These are phyloP conservation scores for Starmerella apicola DNA, from an alignment of 805 yeast species.

Conservation along the genomic window DNA sequence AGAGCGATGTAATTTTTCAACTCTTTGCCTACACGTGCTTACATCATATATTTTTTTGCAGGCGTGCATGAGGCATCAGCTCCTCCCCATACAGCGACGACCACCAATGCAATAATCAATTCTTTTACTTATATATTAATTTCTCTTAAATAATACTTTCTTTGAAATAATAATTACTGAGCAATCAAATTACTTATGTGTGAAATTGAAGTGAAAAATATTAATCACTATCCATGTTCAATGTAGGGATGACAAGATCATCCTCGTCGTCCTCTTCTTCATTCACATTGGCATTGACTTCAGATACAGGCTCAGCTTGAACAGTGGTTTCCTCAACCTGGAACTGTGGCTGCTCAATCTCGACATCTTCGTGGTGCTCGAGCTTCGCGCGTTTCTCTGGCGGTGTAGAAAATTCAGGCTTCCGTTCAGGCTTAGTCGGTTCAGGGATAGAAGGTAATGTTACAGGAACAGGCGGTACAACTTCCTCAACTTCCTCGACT, in stretches of 20 bases:
- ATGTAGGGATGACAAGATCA: conserved; percentile 18
- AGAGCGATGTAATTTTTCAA: no score
- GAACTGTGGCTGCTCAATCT: neutral
- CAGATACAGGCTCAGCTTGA: neutral
- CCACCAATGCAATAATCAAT: neutral
- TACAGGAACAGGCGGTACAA: neutral
- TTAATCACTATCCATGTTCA: conserved; percentile 20
- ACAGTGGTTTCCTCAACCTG: neutral
- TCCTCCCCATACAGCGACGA: no score
- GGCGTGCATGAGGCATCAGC: no score
- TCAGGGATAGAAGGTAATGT: conserved; percentile 6
- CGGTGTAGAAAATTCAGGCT: neutral
- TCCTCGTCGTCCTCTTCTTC: conserved; percentile 16
- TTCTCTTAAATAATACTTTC: no score
- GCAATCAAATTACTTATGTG: neutral
- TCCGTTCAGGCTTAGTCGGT: conserved; percentile 1
- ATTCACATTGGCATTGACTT: neutral
- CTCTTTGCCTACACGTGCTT: no score
- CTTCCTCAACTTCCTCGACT: neutral
- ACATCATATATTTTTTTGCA: no score
- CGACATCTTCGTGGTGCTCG: neutral
- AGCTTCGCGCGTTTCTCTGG: conserved; percentile 9
- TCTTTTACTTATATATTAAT: no score
- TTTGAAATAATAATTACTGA: no score
- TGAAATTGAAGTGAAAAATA: neutral